Conservation (phyloP, 768 basidiomycete species). For the Xerocomellus chrysenteron region DNA sequence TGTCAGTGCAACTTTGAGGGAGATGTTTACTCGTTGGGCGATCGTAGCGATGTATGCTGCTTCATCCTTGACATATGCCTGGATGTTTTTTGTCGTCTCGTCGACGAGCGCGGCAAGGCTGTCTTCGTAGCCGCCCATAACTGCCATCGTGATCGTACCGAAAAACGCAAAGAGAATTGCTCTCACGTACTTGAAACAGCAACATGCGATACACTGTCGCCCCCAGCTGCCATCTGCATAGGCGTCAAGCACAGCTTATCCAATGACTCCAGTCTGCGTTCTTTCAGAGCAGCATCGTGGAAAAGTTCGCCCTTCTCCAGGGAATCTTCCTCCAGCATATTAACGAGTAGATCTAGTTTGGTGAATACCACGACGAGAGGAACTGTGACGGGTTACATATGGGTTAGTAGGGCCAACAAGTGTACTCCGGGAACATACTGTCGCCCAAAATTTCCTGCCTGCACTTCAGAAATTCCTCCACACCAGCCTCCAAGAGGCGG, state of each 20-base stretch:
- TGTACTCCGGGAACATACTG: neutral
- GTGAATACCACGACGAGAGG: slow-evolving; percentile 8
- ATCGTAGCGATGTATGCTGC: neutral
- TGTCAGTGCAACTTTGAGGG: neutral
- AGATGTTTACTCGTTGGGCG: neutral
- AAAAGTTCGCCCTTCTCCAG: neutral
- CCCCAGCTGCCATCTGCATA: neutral
- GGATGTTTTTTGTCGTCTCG: neutral
- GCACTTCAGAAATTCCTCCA: slow-evolving; percentile 1
- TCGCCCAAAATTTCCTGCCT: slow-evolving; percentile 5
- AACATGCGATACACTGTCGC: neutral
- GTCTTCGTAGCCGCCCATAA: neutral
- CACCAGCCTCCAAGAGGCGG: neutral
- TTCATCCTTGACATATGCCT: neutral
- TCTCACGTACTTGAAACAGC: slow-evolving; percentile 3
- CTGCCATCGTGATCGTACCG: neutral
- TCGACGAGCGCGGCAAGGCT: neutral
- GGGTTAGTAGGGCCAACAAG: neutral
- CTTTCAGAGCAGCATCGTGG: neutral
- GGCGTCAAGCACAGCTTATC: neutral
- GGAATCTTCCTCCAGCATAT: neutral
- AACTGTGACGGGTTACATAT: neutral
- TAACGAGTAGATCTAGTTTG: slow-evolving; percentile 5
- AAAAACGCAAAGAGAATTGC: neutral
- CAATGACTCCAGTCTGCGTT: neutral